Conservation (phyloP, 179 eudicot genomes). For the Spergularia azorica region DNA sequence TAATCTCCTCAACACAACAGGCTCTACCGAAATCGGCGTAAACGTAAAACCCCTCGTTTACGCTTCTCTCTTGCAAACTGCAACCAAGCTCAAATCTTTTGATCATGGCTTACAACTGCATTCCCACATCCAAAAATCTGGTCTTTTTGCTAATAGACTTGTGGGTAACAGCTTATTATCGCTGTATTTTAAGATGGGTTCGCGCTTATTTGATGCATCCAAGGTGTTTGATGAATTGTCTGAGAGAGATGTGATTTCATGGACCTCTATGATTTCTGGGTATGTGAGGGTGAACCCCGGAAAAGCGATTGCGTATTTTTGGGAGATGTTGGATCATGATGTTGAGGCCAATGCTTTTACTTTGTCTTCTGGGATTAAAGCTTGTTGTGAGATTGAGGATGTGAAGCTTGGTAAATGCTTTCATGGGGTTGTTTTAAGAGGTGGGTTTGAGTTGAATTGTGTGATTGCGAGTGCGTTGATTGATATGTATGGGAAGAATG, state of each 20-base stretch:
- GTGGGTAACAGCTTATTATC: slow-evolving; percentile 47
- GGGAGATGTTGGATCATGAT: slow-evolving; percentile 37
- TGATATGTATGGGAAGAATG: slow-evolving; percentile 42
- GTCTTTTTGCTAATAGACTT: slow-evolving; percentile 31
- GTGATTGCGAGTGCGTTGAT: slow-evolving; percentile 44
- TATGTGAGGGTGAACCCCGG: slow-evolving; percentile 31
- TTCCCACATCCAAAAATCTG: slow-evolving; percentile 31
- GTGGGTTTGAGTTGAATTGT: slow-evolving; percentile 35
- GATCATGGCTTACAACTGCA: slow-evolving; percentile 41
- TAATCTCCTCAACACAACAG: slow-evolving; percentile 37
- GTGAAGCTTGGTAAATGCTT: slow-evolving; percentile 39
- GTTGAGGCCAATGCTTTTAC: slow-evolving; percentile 43
- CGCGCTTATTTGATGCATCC: slow-evolving; percentile 17
- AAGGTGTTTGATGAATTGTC: slow-evolving; percentile 35
- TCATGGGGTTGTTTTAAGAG: slow-evolving; percentile 39
- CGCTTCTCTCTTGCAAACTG: slow-evolving; percentile 68
- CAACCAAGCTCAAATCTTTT: slow-evolving; percentile 48
- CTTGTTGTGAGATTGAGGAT: slow-evolving; percentile 39
- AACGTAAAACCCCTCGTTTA: slow-evolving; percentile 52
- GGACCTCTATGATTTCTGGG: slow-evolving; percentile 47
- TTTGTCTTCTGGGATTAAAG: slow-evolving; percentile 42
- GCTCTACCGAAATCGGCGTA: slow-evolving; percentile 21
- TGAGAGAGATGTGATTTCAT: slow-evolving; percentile 42
- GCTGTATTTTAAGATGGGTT: slow-evolving; percentile 37
- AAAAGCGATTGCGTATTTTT: slow-evolving; percentile 24